Evolutionary conservation across 495 filamentous ascomycete genomes (phyloP).

Genomic region (Friedmanniomyces simplex): DNA sequence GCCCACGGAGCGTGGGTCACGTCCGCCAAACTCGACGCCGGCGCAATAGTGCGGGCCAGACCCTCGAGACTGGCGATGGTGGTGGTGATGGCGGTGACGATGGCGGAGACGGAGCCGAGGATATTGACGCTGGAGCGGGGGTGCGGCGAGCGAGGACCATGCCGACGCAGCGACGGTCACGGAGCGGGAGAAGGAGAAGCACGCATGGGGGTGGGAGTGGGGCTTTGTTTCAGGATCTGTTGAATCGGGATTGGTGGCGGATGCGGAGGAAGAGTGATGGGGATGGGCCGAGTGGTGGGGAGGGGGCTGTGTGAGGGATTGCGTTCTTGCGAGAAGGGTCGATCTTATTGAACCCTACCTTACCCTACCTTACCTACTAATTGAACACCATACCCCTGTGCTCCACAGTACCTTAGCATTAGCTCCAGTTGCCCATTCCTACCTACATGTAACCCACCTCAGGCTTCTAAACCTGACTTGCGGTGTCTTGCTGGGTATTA

Average conservation of each 20-base stretch:
- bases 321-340: background rate
- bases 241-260: conserved; percentile 21
- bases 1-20: conserved; percentile 3
- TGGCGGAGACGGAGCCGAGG: background rate
- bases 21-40: background rate
- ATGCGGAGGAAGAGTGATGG: conserved; percentile 9
- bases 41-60: conserved; percentile 7
- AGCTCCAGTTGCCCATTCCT: no score
- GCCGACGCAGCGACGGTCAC: background rate
- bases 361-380: no score
- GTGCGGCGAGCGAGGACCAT: conserved; percentile 4
- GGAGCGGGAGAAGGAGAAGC: conserved; percentile 5
- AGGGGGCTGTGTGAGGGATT: background rate
- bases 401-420: no score
- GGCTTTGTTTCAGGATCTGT: conserved; percentile 17
- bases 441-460: no score
- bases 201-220: conserved; percentile 13
- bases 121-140: background rate
- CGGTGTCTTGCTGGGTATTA: no score
- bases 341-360: no score
- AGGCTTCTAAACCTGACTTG: no score
- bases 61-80: background rate
- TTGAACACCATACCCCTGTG: no score
- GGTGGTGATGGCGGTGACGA: no score
- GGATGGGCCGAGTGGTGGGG: background rate